Percentiles rank a stretch among this genome's conserved stretches.
Conservation (phyloP, 805 yeast genomes). For the Wickerhamiella qilinensis region DNA sequence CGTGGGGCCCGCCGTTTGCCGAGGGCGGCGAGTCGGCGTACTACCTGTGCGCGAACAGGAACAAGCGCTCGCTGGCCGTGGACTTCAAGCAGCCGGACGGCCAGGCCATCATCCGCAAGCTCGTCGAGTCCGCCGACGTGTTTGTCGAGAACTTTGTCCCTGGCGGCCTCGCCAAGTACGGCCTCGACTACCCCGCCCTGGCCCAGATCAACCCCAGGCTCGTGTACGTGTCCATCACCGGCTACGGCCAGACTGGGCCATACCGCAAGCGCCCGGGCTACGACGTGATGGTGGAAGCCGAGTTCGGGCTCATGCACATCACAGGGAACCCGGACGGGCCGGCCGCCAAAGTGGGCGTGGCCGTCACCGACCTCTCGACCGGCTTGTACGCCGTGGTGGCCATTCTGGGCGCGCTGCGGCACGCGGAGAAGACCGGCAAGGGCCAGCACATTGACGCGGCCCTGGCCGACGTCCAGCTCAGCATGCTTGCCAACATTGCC, state of each 20-base stretch:
- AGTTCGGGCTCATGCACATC: conserved; percentile 29
- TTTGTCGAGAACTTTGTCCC: conserved; percentile 27
- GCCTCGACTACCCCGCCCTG: conserved; percentile 21
- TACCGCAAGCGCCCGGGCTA: conserved; percentile 26
- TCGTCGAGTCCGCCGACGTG: conserved; percentile 22
- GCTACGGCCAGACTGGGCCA: conserved; percentile 30
- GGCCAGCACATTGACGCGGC: conserved; percentile 27
- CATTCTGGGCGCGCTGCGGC: conserved; percentile 24
- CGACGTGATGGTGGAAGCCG: conserved; percentile 31
- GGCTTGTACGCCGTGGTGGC: conserved; percentile 26
- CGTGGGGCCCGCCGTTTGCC: conserved; percentile 31
- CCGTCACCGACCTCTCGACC: conserved; percentile 28
- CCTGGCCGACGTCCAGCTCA: conserved; percentile 26
- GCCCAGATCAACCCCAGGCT: conserved; percentile 16
- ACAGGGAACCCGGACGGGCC: conserved; percentile 27
- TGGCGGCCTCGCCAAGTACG: conserved; percentile 23
- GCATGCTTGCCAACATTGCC: conserved; percentile 27
- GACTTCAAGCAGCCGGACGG: conserved; percentile 23
- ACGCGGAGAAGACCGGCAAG: conserved; percentile 19
- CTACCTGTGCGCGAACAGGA: conserved; percentile 24
- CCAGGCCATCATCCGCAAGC: conserved; percentile 18
- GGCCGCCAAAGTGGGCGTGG: conserved; percentile 29
- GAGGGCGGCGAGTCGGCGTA: conserved; percentile 25
- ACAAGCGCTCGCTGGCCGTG: conserved; percentile 24
- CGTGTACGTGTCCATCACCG: conserved; percentile 26